A percentile compares a stretch with the other conserved stretches of the same genome.
phyloP scores from a whole-genome alignment of 306 rosid genomes.

The Fragaria vesca region DNA sequence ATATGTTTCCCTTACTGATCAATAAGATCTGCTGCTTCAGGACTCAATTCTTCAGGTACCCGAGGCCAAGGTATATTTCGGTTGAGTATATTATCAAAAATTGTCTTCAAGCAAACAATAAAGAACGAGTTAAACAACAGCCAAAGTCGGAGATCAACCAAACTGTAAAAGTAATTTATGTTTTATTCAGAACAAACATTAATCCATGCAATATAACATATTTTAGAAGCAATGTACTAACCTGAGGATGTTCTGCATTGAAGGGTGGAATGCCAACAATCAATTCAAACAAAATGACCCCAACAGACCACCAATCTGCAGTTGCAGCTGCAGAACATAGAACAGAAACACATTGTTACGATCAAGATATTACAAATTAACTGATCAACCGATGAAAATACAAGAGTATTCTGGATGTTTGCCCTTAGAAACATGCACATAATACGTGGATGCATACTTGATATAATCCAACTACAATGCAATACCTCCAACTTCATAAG shows the following conservation, averaged over 20 bases:
- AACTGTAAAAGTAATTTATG: slow-evolving; percentile 12
- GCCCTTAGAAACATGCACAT: slow-evolving; percentile 13
- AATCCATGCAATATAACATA: neutral
- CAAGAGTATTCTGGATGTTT: neutral
- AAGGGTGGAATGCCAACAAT: slow-evolving; percentile 99
- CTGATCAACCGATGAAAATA: slow-evolving; percentile 5
- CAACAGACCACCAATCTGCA: slow-evolving; percentile 99
- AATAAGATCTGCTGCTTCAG: slow-evolving; percentile 83
- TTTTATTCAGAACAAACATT: neutral
- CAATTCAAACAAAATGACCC: slow-evolving; percentile 92
- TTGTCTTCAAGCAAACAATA: slow-evolving; percentile 50
- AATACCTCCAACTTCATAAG: neutral
- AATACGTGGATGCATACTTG: neutral
- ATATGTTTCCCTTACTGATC: slow-evolving; percentile 59
- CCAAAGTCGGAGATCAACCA: slow-evolving; percentile 3
- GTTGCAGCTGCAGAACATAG: slow-evolving; percentile 58
- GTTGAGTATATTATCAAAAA: slow-evolving; percentile 95
- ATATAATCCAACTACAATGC: neutral
- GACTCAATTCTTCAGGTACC: slow-evolving; percentile 83
- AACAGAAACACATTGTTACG: slow-evolving; percentile 9
- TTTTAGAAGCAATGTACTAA: slow-evolving; percentile 26
- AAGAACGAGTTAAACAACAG: neutral
- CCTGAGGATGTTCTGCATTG: slow-evolving; percentile 99
- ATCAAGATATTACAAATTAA: slow-evolving; percentile 1
- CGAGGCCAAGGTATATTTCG: slow-evolving; percentile 95